Percentiles rank a stretch among this genome's conserved stretches.
Evolutionary conservation across 2,329 filamentous ascomycete species (phyloP).

Genomic region (Clarireedia hainanense): DNA sequence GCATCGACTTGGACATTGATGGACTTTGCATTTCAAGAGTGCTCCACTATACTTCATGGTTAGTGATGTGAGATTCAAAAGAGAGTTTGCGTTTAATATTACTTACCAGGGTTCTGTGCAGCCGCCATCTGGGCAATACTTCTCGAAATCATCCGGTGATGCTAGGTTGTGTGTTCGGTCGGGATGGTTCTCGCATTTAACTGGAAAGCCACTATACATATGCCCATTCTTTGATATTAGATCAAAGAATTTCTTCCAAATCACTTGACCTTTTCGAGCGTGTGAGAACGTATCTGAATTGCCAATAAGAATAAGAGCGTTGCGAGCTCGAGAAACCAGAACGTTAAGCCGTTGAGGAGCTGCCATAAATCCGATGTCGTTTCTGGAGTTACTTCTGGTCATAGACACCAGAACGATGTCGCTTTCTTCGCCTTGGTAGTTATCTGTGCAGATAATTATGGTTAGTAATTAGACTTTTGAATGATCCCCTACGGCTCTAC

Average conservation of each 20-base stretch:
- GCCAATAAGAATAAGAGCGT: conserved; percentile 61
- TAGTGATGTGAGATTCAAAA: conserved; percentile 11
- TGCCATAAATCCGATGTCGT: conserved; percentile 64
- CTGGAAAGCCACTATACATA: conserved; percentile 52
- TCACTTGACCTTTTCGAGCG: conserved; percentile 45
- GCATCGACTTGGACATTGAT: conserved; percentile 52
- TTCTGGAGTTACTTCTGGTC: conserved; percentile 54
- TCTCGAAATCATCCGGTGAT: conserved; percentile 49
- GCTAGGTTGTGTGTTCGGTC: conserved; percentile 39
- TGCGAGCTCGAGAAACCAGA: conserved; percentile 56
- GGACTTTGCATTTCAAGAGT: conserved; percentile 47
- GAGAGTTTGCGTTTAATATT: not conserved
- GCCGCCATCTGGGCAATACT: conserved; percentile 60
- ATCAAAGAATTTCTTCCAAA: conserved; percentile 53
- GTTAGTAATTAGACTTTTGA: too few relatives aligned
- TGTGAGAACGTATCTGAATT: conserved; percentile 60
- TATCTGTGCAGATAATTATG: conserved; percentile 41
- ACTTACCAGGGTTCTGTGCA: conserved; percentile 56
- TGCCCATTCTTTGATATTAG: conserved; percentile 42
- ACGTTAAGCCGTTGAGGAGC: conserved; percentile 63
- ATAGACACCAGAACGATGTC: conserved; percentile 63
- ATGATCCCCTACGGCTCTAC: too few relatives aligned
- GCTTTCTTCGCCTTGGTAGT: conserved; percentile 72
- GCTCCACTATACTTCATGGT: conserved; percentile 33
- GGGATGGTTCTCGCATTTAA: conserved; percentile 53